phyloP scores from a whole-genome alignment of 1,284 basidiomycete species.

The Malassezia slooffiae region DNA sequence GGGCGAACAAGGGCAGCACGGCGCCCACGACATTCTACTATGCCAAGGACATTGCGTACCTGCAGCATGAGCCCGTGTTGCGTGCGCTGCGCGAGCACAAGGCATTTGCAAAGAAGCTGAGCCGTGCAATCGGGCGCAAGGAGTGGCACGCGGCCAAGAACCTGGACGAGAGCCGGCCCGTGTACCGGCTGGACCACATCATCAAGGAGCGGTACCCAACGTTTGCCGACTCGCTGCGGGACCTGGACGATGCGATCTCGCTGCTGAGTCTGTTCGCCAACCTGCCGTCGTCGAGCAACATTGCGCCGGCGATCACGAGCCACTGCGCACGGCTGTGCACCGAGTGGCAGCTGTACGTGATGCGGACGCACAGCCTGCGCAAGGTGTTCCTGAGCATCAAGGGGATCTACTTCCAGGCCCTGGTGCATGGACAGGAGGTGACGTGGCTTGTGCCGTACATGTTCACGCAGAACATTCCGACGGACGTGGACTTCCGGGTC shows the following conservation, averaged over 20 bases:
- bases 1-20: conserved; percentile 93
- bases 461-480: conserved; percentile 87
- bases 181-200: conserved; percentile 69
- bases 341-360: conserved; percentile 71
- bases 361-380: conserved; percentile 72
- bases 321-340: conserved; percentile 69
- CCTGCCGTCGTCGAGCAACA: conserved; percentile 54
- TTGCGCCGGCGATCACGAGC: conserved; percentile 72
- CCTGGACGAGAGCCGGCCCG: conserved; percentile 69
- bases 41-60: conserved; percentile 92
- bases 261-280: conserved; percentile 75
- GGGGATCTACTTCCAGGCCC: conserved; percentile 95
- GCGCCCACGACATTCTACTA: conserved; percentile 98
- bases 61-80: conserved; percentile 94
- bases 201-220: conserved; percentile 98
- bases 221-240: conserved; percentile 86
- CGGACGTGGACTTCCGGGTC: conserved; percentile 92
- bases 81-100: conserved; percentile 93
- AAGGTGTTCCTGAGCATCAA: conserved; percentile 97
- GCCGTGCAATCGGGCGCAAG: conserved; percentile 77
- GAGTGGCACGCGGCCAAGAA: conserved; percentile 94
- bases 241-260: conserved; percentile 93
- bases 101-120: conserved; percentile 93
- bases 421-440: conserved; percentile 79
- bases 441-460: conserved; percentile 98